Conservation (phyloP, 331 rosid species). For the Prunus yedoensis region DNA sequence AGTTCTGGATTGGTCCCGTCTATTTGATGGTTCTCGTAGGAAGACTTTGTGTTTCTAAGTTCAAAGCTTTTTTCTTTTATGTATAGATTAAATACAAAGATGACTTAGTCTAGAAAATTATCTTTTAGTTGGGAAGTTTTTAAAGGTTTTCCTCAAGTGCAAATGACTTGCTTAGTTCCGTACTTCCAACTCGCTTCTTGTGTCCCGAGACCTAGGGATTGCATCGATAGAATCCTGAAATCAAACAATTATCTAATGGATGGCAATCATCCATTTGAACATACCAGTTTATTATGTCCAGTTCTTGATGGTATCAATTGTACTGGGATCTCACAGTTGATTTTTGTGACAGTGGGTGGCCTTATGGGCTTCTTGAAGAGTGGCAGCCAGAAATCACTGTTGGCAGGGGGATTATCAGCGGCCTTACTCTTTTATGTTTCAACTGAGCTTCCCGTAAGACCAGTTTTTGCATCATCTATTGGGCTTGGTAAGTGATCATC, state of each 20-base stretch:
- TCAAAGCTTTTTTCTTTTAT: neutral
- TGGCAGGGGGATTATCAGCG: conserved; percentile 87
- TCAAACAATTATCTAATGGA: conserved; percentile 12
- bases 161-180: neutral
- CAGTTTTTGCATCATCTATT: conserved; percentile 78
- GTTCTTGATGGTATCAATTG: neutral
- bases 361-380: conserved; percentile 88
- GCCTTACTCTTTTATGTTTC: conserved; percentile 54
- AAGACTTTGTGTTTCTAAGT: neutral
- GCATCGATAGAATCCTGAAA: neutral
- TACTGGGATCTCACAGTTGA: neutral
- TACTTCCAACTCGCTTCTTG: neutral
- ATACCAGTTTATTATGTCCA: neutral
- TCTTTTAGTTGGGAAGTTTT: neutral
- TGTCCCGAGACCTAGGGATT: neutral
- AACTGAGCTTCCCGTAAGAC: conserved; percentile 73
- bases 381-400: conserved; percentile 88
- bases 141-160: neutral
- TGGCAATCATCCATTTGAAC: neutral
- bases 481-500: conserved; percentile 78
- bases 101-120: neutral
- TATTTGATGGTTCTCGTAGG: neutral
- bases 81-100: neutral
- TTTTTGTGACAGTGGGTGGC: conserved; percentile 71
- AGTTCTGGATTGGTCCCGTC: neutral